Conservation (phyloP, 345 rosid genomes). For the Hibiscus syriacus region DNA sequence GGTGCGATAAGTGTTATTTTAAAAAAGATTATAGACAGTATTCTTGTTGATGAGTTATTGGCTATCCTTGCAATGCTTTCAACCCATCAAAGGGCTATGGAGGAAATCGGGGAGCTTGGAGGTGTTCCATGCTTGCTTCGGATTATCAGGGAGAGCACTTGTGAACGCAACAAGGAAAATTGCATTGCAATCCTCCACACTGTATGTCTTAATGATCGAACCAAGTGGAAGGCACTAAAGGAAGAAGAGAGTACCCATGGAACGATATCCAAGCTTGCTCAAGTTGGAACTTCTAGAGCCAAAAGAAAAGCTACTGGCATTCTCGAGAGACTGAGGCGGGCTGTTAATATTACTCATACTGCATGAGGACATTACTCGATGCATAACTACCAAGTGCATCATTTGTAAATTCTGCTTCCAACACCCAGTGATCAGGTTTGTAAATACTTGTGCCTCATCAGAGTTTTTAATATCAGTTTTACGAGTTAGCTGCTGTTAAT, state of each 20-base stretch:
- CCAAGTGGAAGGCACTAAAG: slow-evolving; percentile 61
- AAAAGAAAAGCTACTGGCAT: slow-evolving; percentile 82
- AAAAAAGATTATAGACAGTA: slow-evolving; percentile 51
- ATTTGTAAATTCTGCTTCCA: too few relatives aligned
- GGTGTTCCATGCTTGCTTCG: slow-evolving; percentile 71
- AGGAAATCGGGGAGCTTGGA: slow-evolving; percentile 62
- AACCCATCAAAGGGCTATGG: slow-evolving; percentile 63
- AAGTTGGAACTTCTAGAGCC: slow-evolving; percentile 86
- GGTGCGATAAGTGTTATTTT: slow-evolving; percentile 73
- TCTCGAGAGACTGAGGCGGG: slow-evolving; percentile 64
- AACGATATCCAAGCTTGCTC: slow-evolving; percentile 67
- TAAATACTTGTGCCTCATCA: too few relatives aligned
- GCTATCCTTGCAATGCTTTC: slow-evolving; percentile 85
- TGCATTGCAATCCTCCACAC: slow-evolving; percentile 69
- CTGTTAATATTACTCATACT: slow-evolving; percentile 73
- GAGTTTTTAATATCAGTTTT: too few relatives aligned
- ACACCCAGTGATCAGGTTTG: too few relatives aligned
- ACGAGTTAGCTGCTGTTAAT: too few relatives aligned
- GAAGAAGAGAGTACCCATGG: slow-evolving; percentile 65
- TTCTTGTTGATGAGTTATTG: slow-evolving; percentile 72
- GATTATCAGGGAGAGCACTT: slow-evolving; percentile 56
- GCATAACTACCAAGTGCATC: too few relatives aligned
- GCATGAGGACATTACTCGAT: slow-evolving; percentile 32
- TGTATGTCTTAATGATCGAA: slow-evolving; percentile 63
- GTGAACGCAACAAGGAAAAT: slow-evolving; percentile 86